A percentile compares a stretch with the other conserved stretches of the same genome.
phyloP scores from a whole-genome alignment of 1,284 basidiomycete species.

The Pulveroboletus sp. region DNA sequence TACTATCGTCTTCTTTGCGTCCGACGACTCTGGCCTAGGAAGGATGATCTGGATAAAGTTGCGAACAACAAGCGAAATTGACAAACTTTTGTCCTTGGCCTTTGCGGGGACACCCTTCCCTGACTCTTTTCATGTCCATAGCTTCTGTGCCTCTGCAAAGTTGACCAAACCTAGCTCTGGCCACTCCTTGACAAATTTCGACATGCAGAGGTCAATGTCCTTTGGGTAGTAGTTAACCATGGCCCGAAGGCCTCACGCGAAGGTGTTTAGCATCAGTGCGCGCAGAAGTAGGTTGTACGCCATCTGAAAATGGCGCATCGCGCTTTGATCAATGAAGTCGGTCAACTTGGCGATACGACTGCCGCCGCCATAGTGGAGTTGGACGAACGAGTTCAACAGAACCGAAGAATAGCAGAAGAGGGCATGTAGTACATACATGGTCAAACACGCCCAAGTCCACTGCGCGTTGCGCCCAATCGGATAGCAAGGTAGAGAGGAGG shows the following conservation, averaged over 20 bases:
- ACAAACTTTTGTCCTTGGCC: slow-evolving; percentile 66
- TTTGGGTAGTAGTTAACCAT: slow-evolving; percentile 79
- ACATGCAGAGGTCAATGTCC: slow-evolving; percentile 53
- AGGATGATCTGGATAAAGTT: neutral
- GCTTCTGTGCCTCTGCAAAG: slow-evolving; percentile 57
- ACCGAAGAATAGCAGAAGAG: too few species aligned
- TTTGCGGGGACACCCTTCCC: slow-evolving; percentile 82
- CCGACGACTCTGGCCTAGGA: slow-evolving; percentile 35
- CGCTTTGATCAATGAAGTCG: slow-evolving; percentile 55
- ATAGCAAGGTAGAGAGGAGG: neutral
- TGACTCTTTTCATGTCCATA: slow-evolving; percentile 48
- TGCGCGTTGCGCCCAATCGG: too few species aligned
- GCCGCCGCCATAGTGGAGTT: slow-evolving; percentile 35
- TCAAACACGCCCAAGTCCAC: too few species aligned
- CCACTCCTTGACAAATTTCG: slow-evolving; percentile 51
- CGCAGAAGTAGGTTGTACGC: slow-evolving; percentile 73
- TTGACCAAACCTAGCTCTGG: slow-evolving; percentile 61
- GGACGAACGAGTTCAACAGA: too few species aligned
- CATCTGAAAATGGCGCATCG: slow-evolving; percentile 81
- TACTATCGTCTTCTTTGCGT: slow-evolving; percentile 41
- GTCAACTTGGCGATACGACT: slow-evolving; percentile 43
- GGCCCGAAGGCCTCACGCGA: slow-evolving; percentile 67
- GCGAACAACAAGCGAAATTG: neutral
- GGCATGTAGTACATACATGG: too few species aligned
- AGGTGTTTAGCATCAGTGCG: slow-evolving; percentile 88